Evolutionary conservation across 1,139 yeast species (phyloP).

Genomic region (Debaryomyces psychrophilus): DNA sequence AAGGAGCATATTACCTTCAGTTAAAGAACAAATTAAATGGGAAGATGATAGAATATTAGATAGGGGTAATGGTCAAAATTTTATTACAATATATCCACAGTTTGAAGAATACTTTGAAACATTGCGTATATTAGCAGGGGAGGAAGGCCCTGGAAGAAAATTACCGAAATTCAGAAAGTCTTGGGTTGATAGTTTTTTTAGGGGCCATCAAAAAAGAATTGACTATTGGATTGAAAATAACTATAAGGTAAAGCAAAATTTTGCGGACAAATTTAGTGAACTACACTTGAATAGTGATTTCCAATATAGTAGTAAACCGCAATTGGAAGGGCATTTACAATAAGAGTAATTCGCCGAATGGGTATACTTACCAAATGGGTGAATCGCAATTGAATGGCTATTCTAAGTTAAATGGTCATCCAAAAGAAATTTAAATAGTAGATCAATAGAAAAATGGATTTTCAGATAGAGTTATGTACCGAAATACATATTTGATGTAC

Average conservation of each 20-base stretch:
- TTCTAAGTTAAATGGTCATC: too few relatives aligned
- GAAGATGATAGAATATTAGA: constrained; percentile 24
- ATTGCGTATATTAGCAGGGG: constrained; percentile 25
- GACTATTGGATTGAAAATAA: constrained; percentile 20
- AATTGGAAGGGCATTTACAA: too few relatives aligned
- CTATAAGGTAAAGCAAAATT: constrained; percentile 2
- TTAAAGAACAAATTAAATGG: constrained; percentile 36
- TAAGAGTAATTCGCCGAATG: too few relatives aligned
- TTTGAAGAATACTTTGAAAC: constrained; percentile 28
- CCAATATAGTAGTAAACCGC: background rate
- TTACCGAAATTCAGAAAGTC: constrained; percentile 26
- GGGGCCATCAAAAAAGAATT: constrained; percentile 26
- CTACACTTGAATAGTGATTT: background rate
- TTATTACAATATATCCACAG: constrained; percentile 23
- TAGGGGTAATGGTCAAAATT: constrained; percentile 32
- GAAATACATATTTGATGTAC: too few relatives aligned
- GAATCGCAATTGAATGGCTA: too few relatives aligned
- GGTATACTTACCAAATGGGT: too few relatives aligned
- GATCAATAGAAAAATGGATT: too few relatives aligned
- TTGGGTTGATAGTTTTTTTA: constrained; percentile 25
- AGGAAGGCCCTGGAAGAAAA: constrained; percentile 29
- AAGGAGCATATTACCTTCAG: constrained; percentile 32
- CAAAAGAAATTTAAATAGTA: too few relatives aligned
- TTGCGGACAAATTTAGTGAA: background rate
- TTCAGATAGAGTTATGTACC: too few relatives aligned